Percentiles rank a stretch among this genome's conserved stretches.
phyloP scores from a whole-genome alignment of 768 basidiomycete species.

The Suillus sp. region DNA sequence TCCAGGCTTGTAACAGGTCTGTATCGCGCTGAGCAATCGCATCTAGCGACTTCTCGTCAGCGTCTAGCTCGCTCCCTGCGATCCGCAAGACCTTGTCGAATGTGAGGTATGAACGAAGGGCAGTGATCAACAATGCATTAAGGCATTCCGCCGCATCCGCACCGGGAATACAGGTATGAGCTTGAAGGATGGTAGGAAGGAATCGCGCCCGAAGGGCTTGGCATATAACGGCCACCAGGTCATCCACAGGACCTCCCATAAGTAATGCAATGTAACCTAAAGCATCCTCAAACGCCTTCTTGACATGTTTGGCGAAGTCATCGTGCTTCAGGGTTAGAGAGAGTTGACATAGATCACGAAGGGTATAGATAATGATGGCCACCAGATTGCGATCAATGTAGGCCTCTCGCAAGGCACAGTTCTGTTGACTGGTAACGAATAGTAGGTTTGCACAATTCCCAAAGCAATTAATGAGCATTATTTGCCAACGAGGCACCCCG shows the following conservation, averaged over 20 bases:
- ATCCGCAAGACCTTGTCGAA: constrained; percentile 10
- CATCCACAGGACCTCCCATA: constrained; percentile 10
- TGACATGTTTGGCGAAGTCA: constrained; percentile 6
- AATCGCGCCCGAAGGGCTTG: constrained; percentile 8
- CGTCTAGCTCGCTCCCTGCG: constrained; percentile 8
- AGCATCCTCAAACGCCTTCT: constrained; percentile 9
- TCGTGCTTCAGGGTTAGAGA: constrained; percentile 1
- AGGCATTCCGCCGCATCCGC: not conserved
- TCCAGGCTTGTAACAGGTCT: constrained; percentile 5
- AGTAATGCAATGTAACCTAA: constrained; percentile 8
- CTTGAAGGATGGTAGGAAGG: constrained; percentile 4
- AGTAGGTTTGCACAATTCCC: constrained; percentile 9
- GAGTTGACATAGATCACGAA: constrained; percentile 9
- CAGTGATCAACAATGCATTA: constrained; percentile 9
- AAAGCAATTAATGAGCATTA: constrained; percentile 10
- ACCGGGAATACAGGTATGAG: constrained; percentile 6
- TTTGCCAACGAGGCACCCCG: constrained; percentile 4
- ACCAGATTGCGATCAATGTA: constrained; percentile 7
- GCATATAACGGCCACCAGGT: constrained; percentile 6
- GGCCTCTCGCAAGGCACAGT: constrained; percentile 5
- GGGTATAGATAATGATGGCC: constrained; percentile 1
- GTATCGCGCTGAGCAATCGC: constrained; percentile 4
- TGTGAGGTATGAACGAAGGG: constrained; percentile 7
- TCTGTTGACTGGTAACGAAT: constrained; percentile 6
- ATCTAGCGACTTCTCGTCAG: constrained; percentile 6